Percentiles rank a stretch among this genome's conserved stretches.
Evolutionary conservation across 2,329 filamentous ascomycete genomes (phyloP).

Genomic region (Nemania sp.): DNA sequence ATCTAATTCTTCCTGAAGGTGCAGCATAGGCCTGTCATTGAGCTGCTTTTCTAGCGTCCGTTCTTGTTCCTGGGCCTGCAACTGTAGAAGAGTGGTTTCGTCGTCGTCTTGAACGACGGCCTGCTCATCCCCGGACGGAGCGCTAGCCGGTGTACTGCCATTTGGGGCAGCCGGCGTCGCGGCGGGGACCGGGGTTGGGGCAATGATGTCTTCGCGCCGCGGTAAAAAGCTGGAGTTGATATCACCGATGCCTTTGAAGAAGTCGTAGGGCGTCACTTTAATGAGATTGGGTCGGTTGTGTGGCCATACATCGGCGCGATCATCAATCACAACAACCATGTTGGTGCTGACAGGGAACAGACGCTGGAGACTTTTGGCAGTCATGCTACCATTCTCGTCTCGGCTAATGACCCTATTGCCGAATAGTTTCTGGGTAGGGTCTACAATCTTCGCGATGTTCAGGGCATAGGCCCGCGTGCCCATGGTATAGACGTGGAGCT

Average conservation of each 20-base stretch:
- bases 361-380: constrained; percentile 84
- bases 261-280: constrained; percentile 94
- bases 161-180: constrained; percentile 29
- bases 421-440: constrained; percentile 86
- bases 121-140: constrained; percentile 28
- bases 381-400: constrained; percentile 94
- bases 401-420: constrained; percentile 94
- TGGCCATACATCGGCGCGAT: constrained; percentile 93
- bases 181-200: constrained; percentile 31
- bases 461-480: constrained; percentile 95
- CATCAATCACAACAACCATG: constrained; percentile 99
- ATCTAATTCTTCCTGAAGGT: constrained; percentile 89
- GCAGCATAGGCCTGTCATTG: constrained; percentile 83
- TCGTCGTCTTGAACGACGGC: constrained; percentile 30
- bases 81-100: constrained; percentile 58
- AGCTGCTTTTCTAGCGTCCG: constrained; percentile 86
- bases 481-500: constrained; percentile 99
- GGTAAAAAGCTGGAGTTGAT: constrained; percentile 98
- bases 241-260: constrained; percentile 96
- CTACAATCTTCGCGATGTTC: constrained; percentile 88
- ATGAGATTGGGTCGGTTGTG: constrained; percentile 90
- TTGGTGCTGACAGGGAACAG: constrained; percentile 96
- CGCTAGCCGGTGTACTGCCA: constrained; percentile 5
- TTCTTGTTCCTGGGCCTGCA: constrained; percentile 83
- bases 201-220: constrained; percentile 65